Evolutionary conservation across 2,329 filamentous ascomycete species (phyloP).

Genomic region (Cytospora mali): DNA sequence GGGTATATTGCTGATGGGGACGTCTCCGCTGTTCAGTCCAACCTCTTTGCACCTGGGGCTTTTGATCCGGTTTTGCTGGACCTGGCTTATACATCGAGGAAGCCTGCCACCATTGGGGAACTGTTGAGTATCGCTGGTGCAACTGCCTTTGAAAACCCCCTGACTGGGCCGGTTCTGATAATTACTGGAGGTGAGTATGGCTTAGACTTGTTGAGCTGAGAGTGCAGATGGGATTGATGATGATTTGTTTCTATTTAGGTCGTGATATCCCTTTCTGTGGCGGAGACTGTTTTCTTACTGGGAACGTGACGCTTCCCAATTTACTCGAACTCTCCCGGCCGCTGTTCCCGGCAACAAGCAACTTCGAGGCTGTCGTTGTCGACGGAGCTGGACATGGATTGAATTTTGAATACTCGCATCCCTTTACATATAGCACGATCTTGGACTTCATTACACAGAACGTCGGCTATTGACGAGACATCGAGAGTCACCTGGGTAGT

Average conservation of each 20-base stretch:
- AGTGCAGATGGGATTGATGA: background rate
- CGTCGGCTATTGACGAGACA: constrained; percentile 1
- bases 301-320: constrained; percentile 39
- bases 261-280: constrained; percentile 62
- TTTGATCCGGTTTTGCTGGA: constrained; percentile 59
- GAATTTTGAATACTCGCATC: constrained; percentile 42
- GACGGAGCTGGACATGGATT: constrained; percentile 54
- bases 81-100: constrained; percentile 48
- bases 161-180: constrained; percentile 58
- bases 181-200: constrained; percentile 55
- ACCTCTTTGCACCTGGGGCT: constrained; percentile 54
- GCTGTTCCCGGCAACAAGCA: constrained; percentile 48
- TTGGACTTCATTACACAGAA: constrained; percentile 20
- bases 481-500: background rate
- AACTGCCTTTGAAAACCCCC: constrained; percentile 40
- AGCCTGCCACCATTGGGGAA: constrained; percentile 62
- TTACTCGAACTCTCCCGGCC: constrained; percentile 47
- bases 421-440: constrained; percentile 26
- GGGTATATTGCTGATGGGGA: constrained; percentile 57
- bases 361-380: constrained; percentile 58
- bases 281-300: constrained; percentile 57
- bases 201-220: background rate
- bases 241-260: constrained; percentile 40
- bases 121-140: constrained; percentile 55
- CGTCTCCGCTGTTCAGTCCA: constrained; percentile 52